Percentiles rank a stretch among this genome's conserved stretches.
phyloP scores from a whole-genome alignment of 495 filamentous ascomycete species.

The Viridothelium virens region DNA sequence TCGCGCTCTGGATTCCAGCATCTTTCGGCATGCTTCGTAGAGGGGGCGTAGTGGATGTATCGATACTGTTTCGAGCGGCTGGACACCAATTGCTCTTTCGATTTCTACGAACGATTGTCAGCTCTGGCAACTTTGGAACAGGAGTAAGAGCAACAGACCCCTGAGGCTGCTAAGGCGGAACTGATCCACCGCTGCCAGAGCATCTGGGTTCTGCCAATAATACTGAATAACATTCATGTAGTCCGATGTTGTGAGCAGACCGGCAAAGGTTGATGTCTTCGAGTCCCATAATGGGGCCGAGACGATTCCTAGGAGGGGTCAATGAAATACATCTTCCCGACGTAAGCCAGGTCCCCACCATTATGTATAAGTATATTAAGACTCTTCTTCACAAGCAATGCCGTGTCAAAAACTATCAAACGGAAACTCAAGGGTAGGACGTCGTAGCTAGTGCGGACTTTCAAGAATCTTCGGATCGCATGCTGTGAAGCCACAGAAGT shows the following conservation, averaged over 20 bases:
- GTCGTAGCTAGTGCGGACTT: conserved; percentile 94
- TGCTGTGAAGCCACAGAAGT: conserved; percentile 45
- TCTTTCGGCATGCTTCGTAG: conserved; percentile 89
- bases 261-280: conserved; percentile 85
- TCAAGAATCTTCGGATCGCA: conserved; percentile 91
- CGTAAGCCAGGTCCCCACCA: conserved; percentile 48
- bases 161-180: conserved; percentile 89
- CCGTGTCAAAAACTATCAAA: conserved; percentile 90
- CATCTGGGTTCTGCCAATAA: conserved; percentile 95
- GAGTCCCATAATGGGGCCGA: conserved; percentile 98
- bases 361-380: conserved; percentile 95
- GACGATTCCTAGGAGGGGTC: conserved; percentile 67
- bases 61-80: conserved; percentile 89
- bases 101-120: conserved; percentile 55
- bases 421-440: conserved; percentile 96
- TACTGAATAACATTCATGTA: conserved; percentile 99
- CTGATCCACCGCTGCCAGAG: conserved; percentile 80
- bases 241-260: conserved; percentile 88
- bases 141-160: conserved; percentile 47
- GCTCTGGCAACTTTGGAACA: not conserved
- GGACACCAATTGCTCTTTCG: conserved; percentile 83
- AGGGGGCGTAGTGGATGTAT: conserved; percentile 82
- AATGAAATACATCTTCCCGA: not conserved
- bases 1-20: conserved; percentile 86
- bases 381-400: conserved; percentile 93